These are phyloP conservation scores for Chaetomium tenue DNA, from an alignment of 495 filamentous ascomycete species.

Conservation along the genomic window DNA sequence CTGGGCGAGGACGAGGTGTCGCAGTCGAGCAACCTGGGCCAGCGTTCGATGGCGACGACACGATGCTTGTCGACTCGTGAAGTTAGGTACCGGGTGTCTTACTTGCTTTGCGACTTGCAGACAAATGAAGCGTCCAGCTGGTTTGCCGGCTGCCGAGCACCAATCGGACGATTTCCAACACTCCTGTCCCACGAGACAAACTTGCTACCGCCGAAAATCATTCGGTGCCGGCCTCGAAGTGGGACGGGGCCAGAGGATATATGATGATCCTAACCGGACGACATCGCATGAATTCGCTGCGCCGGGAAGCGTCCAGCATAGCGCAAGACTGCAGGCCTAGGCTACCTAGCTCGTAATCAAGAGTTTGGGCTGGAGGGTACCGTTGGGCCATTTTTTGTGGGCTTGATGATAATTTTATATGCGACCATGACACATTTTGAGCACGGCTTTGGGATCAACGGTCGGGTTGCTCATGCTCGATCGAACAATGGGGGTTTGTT, in stretches of 20 bases:
- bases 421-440: background rate
- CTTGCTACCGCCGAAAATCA: background rate
- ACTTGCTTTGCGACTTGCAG: background rate
- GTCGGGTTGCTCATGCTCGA: too few species aligned
- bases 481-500: too few species aligned
- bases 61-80: slow-evolving; percentile 66
- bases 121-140: background rate
- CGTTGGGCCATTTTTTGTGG: background rate
- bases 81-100: background rate
- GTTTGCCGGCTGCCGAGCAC: background rate
- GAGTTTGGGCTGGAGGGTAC: slow-evolving; percentile 6
- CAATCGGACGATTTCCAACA: background rate
- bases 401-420: slow-evolving; percentile 11
- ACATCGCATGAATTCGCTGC: background rate
- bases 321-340: background rate
- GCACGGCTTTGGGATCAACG: background rate
- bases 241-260: background rate
- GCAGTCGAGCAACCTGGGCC: slow-evolving; percentile 54
- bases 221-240: background rate
- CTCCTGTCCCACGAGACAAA: background rate
- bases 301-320: background rate
- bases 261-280: background rate
- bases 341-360: too few species aligned
- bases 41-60: slow-evolving; percentile 76
- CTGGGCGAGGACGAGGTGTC: slow-evolving; percentile 82